Evolutionary conservation across 163 green algal species (phyloP), one percentile per base, ranked within the genome.

Genomic region (Chlorella variabilis): DNA sequence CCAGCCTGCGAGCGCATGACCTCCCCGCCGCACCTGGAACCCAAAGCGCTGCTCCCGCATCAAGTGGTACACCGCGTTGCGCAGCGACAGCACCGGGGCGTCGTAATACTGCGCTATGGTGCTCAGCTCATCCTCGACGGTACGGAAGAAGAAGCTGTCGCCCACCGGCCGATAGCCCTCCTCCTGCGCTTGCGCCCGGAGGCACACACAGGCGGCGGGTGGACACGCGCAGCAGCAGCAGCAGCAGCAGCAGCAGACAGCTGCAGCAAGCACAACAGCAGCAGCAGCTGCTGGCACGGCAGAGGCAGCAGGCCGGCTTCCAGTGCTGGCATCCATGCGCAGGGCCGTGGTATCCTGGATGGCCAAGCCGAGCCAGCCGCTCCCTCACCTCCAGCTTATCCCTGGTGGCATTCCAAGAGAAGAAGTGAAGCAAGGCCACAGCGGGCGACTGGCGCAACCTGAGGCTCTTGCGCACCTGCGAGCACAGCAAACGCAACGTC

Each of bases 381-480:
- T 63, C 18, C 15, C 54, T 29, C 56, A 70, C 73, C 73, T 39
- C 31, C 23, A 34, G 33, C 56, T 70, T 80, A 56, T 80, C 73
- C 15, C 73, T 54, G 6, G 73, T 80, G 27, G 56, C 59, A 29
- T 80, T 80, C 73, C 73, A 80, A 3, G 54, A 71, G 20, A 80
- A 80, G 27, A 80, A 80, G 36, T 80, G 73, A 54, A 80, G 56
- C 73, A 80, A n/a, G 27, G 56, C 73, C 54, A 80, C 48, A 18
- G 73, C 73, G 17, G 73, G 73, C 54, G 45, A 29, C 31, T 29
- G 36, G 25, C 15, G 54, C 73, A 80, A 56, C 73, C 70, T 80
- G 4, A 80, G 27, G 23, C 34, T 59, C 56, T 80, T 80, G 54
- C 73, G 73, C 27, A 80, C 48, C 70, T 77, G 70, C 45, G 34